Percentiles rank a stretch among this genome's conserved stretches.
Evolutionary conservation across 176 grass and related monocot genomes (phyloP).

Genomic region (Triticum urartu): DNA sequence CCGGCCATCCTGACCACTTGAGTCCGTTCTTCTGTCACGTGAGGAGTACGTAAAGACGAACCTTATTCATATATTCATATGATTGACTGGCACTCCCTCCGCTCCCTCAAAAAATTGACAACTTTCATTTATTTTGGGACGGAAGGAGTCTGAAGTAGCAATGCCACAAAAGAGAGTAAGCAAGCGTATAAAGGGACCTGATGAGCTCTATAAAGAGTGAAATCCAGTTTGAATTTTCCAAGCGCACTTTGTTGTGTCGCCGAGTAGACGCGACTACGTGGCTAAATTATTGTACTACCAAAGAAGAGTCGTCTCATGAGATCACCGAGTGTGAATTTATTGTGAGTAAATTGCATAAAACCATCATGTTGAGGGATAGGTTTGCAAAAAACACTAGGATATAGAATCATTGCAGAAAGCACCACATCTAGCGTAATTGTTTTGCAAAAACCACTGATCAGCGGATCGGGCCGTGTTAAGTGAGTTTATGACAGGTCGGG

Average conservation of each 20-base stretch:
- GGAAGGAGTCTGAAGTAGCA: background rate
- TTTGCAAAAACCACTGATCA: too few relatives aligned
- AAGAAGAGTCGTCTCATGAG: background rate
- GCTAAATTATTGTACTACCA: background rate
- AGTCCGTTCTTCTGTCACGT: background rate
- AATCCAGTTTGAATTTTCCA: background rate
- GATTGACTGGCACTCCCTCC: background rate
- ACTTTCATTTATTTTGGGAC: too few relatives aligned
- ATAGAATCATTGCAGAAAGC: too few relatives aligned
- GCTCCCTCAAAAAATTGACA: too few relatives aligned
- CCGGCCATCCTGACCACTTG: conserved; percentile 74
- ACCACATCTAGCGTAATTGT: too few relatives aligned
- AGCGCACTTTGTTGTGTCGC: background rate
- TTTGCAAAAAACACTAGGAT: too few relatives aligned
- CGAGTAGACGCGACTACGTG: background rate
- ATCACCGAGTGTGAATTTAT: background rate
- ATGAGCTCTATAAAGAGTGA: background rate
- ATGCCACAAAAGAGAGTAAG: background rate
- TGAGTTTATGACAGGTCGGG: too few relatives aligned
- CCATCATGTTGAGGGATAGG: too few relatives aligned
- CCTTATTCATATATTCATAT: background rate
- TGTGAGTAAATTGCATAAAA: background rate
- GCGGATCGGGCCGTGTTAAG: too few relatives aligned
- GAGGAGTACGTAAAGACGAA: background rate
- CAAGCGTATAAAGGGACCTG: too few relatives aligned